Conservation (phyloP, 2,329 filamentous ascomycete species). For the Ophiostoma sp. region DNA sequence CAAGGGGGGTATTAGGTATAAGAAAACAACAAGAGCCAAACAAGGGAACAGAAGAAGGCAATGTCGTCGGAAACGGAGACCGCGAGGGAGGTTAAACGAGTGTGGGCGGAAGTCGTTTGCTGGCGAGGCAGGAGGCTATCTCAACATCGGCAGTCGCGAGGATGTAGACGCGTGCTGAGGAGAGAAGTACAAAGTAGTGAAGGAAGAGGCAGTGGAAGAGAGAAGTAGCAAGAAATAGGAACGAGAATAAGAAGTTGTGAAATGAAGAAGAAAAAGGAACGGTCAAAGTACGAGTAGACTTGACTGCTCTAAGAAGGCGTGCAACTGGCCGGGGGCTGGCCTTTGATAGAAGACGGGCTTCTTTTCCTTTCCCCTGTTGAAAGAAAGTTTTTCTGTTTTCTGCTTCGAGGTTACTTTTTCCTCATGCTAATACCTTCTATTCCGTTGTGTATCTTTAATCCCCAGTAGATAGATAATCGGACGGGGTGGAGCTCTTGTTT, state of each 20-base stretch:
- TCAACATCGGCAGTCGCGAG: constrained; percentile 1
- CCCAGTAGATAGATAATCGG: not conserved
- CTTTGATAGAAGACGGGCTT: not conserved
- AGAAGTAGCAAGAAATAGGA: not conserved
- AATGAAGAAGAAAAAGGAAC: not conserved
- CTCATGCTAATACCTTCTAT: not conserved
- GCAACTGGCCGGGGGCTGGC: not conserved
- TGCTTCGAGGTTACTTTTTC: not conserved
- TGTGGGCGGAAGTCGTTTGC: constrained; percentile 7
- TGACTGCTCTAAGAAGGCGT: not conserved
- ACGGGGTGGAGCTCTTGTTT: constrained; percentile 12
- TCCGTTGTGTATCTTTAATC: not conserved
- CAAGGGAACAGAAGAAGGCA: not conserved
- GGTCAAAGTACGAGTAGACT: not conserved
- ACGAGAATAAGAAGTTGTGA: not conserved
- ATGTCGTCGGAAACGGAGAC: constrained; percentile 9
- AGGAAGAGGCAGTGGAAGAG: not conserved
- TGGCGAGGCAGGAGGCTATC: constrained; percentile 10
- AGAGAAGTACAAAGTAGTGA: not conserved
- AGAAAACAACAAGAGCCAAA: not conserved
- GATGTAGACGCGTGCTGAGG: too few relatives aligned
- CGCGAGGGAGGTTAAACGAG: constrained; percentile 3
- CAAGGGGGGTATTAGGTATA: not conserved
- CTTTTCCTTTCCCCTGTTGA: not conserved
- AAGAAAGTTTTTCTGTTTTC: constrained; percentile 7